Conservation (phyloP, 352 stramenopile genomes). For the Phytophthora quininea region DNA sequence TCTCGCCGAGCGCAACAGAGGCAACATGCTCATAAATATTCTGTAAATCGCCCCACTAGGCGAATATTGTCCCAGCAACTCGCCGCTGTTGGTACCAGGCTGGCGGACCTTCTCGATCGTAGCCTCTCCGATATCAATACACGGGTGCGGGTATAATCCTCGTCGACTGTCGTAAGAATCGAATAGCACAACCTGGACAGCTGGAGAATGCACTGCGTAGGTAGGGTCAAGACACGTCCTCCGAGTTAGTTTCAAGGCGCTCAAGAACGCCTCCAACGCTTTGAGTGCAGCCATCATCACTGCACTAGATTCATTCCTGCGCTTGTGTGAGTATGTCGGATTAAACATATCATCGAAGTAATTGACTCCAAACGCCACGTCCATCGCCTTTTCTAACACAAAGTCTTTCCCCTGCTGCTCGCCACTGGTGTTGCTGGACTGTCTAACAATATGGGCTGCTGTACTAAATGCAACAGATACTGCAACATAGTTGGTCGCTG, state of each 20-base stretch:
- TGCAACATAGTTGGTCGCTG: slow-evolving; percentile 62
- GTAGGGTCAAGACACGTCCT: slow-evolving; percentile 49
- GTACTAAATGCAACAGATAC: slow-evolving; percentile 67
- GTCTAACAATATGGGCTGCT: slow-evolving; percentile 58
- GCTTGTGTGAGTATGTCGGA: slow-evolving; percentile 54
- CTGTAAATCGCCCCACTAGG: slow-evolving; percentile 46
- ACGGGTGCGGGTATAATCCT: slow-evolving; percentile 41
- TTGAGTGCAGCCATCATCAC: slow-evolving; percentile 69
- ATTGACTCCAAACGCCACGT: slow-evolving; percentile 56
- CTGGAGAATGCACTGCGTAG: slow-evolving; percentile 43
- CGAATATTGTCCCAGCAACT: slow-evolving; percentile 38
- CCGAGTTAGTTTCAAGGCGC: slow-evolving; percentile 41
- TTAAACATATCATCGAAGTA: slow-evolving; percentile 73
- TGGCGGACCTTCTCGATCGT: background rate
- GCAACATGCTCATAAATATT: slow-evolving; percentile 54
- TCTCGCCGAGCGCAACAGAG: slow-evolving; percentile 45
- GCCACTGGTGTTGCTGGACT: slow-evolving; percentile 3
- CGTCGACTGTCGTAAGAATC: slow-evolving; percentile 40
- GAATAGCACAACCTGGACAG: slow-evolving; percentile 20
- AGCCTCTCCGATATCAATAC: slow-evolving; percentile 13
- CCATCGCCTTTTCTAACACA: slow-evolving; percentile 32
- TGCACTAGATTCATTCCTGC: slow-evolving; percentile 45
- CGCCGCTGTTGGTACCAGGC: background rate
- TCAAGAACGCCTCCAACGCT: slow-evolving; percentile 65
- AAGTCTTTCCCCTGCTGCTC: background rate